phyloP scores from a whole-genome alignment of 2,329 filamentous ascomycete genomes.

The Biscogniauxia mediterranea region DNA sequence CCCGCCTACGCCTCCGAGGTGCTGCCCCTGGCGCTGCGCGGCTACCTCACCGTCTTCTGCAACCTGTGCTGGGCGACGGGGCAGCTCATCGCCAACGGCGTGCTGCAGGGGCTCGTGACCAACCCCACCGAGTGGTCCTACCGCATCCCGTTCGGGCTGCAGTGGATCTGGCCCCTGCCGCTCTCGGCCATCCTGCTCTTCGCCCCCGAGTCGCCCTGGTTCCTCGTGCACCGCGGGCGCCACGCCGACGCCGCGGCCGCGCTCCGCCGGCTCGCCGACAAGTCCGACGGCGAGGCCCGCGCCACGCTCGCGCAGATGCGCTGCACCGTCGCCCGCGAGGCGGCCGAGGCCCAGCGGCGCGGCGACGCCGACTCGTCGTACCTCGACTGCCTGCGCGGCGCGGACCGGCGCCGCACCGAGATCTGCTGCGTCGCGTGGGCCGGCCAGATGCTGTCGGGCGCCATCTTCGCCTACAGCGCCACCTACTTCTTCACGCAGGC shows the following conservation, averaged over 20 bases:
- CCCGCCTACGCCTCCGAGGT: conserved; percentile 40
- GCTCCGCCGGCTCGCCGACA: conserved; percentile 24
- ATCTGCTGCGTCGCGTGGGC: conserved; percentile 29
- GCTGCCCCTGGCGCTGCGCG: conserved; percentile 36
- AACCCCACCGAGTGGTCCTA: conserved; percentile 36
- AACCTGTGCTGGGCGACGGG: conserved; percentile 45
- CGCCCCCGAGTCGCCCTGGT: conserved; percentile 25
- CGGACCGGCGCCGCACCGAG: conserved; percentile 35
- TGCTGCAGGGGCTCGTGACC: conserved; percentile 34
- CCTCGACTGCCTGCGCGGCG: conserved; percentile 37
- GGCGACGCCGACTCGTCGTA: conserved; percentile 33
- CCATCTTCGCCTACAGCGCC: conserved; percentile 26
- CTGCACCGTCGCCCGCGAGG: conserved; percentile 26
- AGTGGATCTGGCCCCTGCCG: conserved; percentile 40
- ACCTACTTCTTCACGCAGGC: conserved; percentile 33
- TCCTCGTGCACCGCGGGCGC: conserved; percentile 33
- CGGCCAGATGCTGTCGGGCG: conserved; percentile 22
- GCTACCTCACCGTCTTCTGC: conserved; percentile 36
- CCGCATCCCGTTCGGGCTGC: conserved; percentile 38
- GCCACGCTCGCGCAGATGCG: conserved; percentile 38
- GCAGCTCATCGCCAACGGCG: conserved; percentile 37
- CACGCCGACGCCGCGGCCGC: conserved; percentile 31
- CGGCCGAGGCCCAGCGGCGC: conserved; percentile 32
- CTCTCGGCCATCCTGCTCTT: conserved; percentile 33
- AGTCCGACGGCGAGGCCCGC: conserved; percentile 28